Evolutionary conservation across 1,139 yeast genomes (phyloP), one percentile per base, ranked within the genome.

Genomic region (Diutina sp.): DNA sequence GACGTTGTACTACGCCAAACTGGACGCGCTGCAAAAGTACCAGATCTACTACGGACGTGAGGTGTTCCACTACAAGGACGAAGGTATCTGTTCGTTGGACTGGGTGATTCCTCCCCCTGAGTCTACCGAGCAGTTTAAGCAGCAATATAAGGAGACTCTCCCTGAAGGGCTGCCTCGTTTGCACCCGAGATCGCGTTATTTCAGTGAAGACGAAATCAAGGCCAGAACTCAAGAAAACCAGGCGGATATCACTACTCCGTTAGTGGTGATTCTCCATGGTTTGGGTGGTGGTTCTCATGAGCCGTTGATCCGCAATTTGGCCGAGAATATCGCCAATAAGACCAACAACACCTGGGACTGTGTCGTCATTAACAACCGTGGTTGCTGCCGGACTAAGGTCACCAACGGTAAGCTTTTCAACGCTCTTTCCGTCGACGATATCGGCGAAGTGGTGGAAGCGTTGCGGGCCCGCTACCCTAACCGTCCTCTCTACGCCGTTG

Each of bases 221-320:
- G 64, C 64, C 5, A 58, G 35, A 58, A 68, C 67, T 53, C 69
- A 66, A 45, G 63, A 67, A 1, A 65, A 65, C 1, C 66, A 67
- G 35, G 64, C 51, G 35, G 68, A 71, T 5, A 59, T 65, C 12
- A 61, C 65, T 1, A 78, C 73, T 57, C 96, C 97, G 1, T 71
- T 90, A 57, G 78, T 87, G 44, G 78, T 90, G 30, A 75, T 86
- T 6, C 71, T 85, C 55, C 97, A 91, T 66, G 98, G 97, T 0
- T 78, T 91, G 48, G 91, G 90, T 5, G 97, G 97, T 25, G 97
- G 97, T 0, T 86, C 96, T 25, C 95, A 90, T 63, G 97, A 91
- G 66, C 82, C 93, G 2, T 83, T 90, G 64, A 86, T 90, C 58
- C 80, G 96, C 59, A 84, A 91, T 58, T 67, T 85, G 57, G 77